Base-by-base conservation (phyloP, 768 basidiomycete genomes). In the Lanmaoa rubissima region DNA sequence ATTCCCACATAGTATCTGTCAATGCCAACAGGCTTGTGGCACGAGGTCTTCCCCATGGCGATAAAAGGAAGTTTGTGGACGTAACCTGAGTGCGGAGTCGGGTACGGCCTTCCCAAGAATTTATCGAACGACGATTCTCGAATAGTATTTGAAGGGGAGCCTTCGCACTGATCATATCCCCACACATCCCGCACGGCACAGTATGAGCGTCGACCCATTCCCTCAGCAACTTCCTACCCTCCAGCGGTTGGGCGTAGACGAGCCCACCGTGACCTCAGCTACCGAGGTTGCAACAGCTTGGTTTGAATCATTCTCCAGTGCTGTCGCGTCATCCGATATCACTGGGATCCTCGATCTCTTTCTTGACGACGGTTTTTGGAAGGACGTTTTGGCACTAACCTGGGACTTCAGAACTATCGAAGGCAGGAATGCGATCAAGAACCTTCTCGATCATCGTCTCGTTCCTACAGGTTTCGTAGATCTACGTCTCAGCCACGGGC, bases 351-450 rank as follows among this genome's bases (percentile, higher is more conserved):
- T 67, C 16, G 58, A 70, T 45, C 69, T 72, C 31, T 69, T 71
- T 21, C 62, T 71, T 5, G 69, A 63, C 5, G 59, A 70, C 9
- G 70, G 65, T 2, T 71, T 78, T 57, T 85, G 83, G 84, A 73
- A 82, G 26, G 84, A 86, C 59, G 68, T 76, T 17, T 67, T 83
- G 11, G 74, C 79, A 0, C 58, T 85, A 7, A 85, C 85, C 2
- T 82, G 79, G 78, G 78, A 82, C 62, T 79, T 86, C 56, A 76
- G 81, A 38, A 79, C 80, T 1, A 76, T 83, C 62, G 69, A 73
- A 32, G 79, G 77, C 9, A 66, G 60, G 11, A 62, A 68, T 16
- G 66, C 71, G 16, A 76, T 83, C 63, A 65, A 54, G 32, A 57
- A 67, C 16, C 77, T 79, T 57, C 72, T 81, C 38, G 53, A 58